Evolutionary conservation across 2,329 filamentous ascomycete genomes (phyloP), one percentile per base, ranked within the genome.

Genomic region (Fusarium poae): DNA sequence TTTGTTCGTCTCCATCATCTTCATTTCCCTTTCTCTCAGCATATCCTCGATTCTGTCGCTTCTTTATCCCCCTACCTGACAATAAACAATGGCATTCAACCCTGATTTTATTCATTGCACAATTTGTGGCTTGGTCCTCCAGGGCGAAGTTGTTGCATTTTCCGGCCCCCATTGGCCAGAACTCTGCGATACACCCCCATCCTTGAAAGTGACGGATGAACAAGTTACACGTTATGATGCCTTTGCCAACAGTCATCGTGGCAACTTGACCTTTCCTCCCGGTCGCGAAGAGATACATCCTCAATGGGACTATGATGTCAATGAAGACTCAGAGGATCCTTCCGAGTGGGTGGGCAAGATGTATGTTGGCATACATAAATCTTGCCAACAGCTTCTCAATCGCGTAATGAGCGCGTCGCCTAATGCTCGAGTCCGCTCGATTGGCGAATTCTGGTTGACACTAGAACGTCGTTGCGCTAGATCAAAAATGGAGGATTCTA

Each of bases 81-180:
- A 15, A 20, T 12, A 29, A 25, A 11, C 13, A 8, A 64, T 64
- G 61, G 21, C 44, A 6, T 39, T 20, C 35, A 50, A 53, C 4
- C 25, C 32, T 1, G 61, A 64, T 2, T 29, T 20, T 20, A n/a
- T 44, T 6, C 35, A 35, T 9, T 64, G 61, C 40, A 64, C 61
- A 11, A 61, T 62, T 15, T 64, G 61, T 4, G 61, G 50, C 4
- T 21, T 39, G 5, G 30, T 64, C 16, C 11, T 6, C n/a, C 23
- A 29, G 1, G 13, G 25, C 0, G 8, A 2, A 13, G 42, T 44
- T 10, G 30, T 57, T 30, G 52, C 46, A 0, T 30, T 44, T 2
- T 12, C 4, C 5, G 57, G 57, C 0, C 51, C 57, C 5, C 44
- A 61, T 15, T 61, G 51, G 57, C 57, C 51, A 13, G 11, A 25